Conservation (phyloP, 2,329 filamentous ascomycete species). For the Eurotiales sp. region DNA sequence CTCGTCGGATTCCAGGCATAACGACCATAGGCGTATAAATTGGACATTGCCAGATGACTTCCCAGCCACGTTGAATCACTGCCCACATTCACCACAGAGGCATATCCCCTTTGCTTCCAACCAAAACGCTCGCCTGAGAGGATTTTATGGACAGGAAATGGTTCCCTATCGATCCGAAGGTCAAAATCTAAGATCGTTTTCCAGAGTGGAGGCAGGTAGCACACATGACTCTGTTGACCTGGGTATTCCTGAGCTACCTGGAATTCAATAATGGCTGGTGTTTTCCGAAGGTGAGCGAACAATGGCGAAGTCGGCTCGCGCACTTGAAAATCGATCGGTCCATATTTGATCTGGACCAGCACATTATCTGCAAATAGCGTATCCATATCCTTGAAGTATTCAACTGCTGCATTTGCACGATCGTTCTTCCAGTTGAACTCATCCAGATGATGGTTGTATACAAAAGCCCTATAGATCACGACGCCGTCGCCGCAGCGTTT, state of each 20-base stretch:
- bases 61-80: slow-evolving; percentile 66
- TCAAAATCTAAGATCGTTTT: slow-evolving; percentile 66
- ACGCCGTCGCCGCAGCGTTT: slow-evolving; percentile 55
- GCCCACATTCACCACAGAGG: slow-evolving; percentile 65
- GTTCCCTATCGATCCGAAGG: slow-evolving; percentile 55
- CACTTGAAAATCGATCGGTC: slow-evolving; percentile 71
- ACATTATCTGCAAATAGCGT: slow-evolving; percentile 66
- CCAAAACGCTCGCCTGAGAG: slow-evolving; percentile 60
- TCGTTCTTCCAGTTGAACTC: slow-evolving; percentile 62
- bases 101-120: slow-evolving; percentile 58
- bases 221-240: slow-evolving; percentile 65
- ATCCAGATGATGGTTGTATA: slow-evolving; percentile 58
- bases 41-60: slow-evolving; percentile 66
- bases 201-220: slow-evolving; percentile 67
- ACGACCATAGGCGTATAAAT: slow-evolving; percentile 66
- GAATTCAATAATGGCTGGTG: slow-evolving; percentile 58
- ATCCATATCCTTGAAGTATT: slow-evolving; percentile 64
- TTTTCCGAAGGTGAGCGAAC: slow-evolving; percentile 52
- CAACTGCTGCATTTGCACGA: slow-evolving; percentile 65
- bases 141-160: slow-evolving; percentile 58
- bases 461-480: slow-evolving; percentile 69
- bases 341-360: slow-evolving; percentile 69
- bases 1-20: slow-evolving; percentile 61
- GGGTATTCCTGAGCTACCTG: slow-evolving; percentile 68
- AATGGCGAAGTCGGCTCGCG: slow-evolving; percentile 64